These are phyloP conservation scores for Crotalaria pallida DNA, from an alignment of 306 rosid species.

Conservation along the genomic window DNA sequence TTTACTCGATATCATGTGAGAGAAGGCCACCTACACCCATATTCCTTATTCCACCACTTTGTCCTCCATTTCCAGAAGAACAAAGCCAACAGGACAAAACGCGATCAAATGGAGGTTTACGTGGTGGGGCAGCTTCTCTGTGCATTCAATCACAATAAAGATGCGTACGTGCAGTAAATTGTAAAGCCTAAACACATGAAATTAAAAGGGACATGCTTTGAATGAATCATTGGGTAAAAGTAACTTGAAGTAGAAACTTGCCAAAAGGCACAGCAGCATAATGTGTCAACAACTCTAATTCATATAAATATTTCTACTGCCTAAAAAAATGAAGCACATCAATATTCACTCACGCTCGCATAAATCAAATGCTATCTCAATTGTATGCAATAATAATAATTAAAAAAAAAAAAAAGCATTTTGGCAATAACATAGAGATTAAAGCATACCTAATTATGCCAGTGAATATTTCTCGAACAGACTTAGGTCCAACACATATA, in stretches of 20 bases:
- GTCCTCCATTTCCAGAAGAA: background rate
- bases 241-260: background rate
- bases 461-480: conserved; percentile 71
- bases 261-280: no score
- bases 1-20: background rate
- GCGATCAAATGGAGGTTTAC: background rate
- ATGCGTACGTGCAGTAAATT: background rate
- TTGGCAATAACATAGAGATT: background rate
- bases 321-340: no score
- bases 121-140: conserved; percentile 3
- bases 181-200: background rate
- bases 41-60: conserved; percentile 16
- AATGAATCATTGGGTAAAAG: background rate
- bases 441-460: conserved; percentile 64
- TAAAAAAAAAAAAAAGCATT: no score
- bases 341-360: no score
- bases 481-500: conserved; percentile 79
- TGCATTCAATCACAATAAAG: background rate
- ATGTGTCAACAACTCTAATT: no score
- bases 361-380: no score
- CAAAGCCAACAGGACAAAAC: background rate
- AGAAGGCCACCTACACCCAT: conserved; percentile 8
- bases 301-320: no score
- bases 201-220: background rate
- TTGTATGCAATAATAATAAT: no score